A percentile compares a stretch with the other conserved stretches of the same genome.
phyloP scores from a whole-genome alignment of 2,329 filamentous ascomycete species.

The Nakataea oryzae region DNA sequence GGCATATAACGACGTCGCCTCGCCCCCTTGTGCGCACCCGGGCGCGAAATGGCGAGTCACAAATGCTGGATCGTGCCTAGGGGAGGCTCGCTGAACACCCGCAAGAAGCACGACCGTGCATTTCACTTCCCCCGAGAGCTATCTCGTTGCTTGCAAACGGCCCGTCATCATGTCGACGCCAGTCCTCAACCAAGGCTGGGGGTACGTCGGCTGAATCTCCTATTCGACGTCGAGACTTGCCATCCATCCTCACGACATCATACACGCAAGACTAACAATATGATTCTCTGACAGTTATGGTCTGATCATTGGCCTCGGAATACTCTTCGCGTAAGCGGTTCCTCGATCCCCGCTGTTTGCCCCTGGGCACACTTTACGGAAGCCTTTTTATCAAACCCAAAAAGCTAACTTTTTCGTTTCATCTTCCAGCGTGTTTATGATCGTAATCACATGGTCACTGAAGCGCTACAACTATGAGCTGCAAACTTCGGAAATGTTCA shows the following conservation, averaged over 20 bases:
- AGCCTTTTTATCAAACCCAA: not conserved
- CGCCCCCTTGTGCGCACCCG: not conserved
- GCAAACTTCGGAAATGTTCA: constrained; percentile 90
- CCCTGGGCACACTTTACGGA: constrained; percentile 21
- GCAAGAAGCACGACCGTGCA: too few species aligned
- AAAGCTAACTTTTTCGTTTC: not conserved
- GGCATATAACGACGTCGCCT: not conserved
- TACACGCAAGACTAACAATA: not conserved
- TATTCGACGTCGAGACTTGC: too few species aligned
- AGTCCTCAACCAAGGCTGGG: too few species aligned
- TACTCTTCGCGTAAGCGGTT: constrained; percentile 42
- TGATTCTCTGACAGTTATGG: constrained; percentile 56
- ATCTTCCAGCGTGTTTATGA: not conserved
- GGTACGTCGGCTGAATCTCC: too few species aligned
- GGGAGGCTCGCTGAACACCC: too few species aligned
- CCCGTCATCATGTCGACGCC: too few species aligned
- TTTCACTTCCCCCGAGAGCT: too few species aligned
- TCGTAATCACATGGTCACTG: not conserved
- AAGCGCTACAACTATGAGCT: constrained; percentile 45
- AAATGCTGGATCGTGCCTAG: too few species aligned
- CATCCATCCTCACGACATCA: too few species aligned
- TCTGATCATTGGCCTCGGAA: constrained; percentile 64
- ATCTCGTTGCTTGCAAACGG: too few species aligned
- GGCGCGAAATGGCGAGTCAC: not conserved
- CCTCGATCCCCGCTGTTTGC: constrained; percentile 37